Percentiles rank a stretch among this genome's conserved stretches.
Evolutionary conservation across 2,329 filamentous ascomycete species (phyloP).

Genomic region (Calonectria naviculata): DNA sequence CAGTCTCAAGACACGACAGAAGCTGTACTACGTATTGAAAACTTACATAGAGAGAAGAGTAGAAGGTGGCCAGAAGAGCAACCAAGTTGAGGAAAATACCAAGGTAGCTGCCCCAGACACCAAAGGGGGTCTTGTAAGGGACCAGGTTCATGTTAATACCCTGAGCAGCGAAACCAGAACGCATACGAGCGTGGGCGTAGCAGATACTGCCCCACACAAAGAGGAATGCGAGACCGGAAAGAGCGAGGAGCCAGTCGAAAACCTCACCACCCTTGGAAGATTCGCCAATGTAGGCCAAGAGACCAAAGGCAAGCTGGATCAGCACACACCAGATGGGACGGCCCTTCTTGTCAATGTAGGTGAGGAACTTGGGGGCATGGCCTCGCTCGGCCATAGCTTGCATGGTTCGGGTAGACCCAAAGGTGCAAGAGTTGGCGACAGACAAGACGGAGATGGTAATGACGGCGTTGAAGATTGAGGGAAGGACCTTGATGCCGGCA

Average conservation of each 20-base stretch:
- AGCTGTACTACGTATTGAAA: background rate
- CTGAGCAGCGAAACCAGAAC: slow-evolving; percentile 75
- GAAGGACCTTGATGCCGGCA: slow-evolving; percentile 82
- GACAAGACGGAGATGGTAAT: slow-evolving; percentile 92
- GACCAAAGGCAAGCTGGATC: slow-evolving; percentile 74
- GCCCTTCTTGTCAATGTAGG: slow-evolving; percentile 85
- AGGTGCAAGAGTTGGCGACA: slow-evolving; percentile 92
- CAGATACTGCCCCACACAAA: slow-evolving; percentile 90
- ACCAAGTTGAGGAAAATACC: slow-evolving; percentile 81
- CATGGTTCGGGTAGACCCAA: slow-evolving; percentile 90
- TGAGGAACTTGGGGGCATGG: slow-evolving; percentile 81
- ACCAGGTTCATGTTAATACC: slow-evolving; percentile 79
- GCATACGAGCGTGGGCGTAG: slow-evolving; percentile 90
- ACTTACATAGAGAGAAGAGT: slow-evolving; percentile 61
- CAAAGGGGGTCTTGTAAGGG: slow-evolving; percentile 83
- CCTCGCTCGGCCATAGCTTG: slow-evolving; percentile 89
- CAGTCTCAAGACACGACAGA: background rate
- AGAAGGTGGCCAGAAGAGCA: slow-evolving; percentile 88
- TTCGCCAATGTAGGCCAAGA: slow-evolving; percentile 82
- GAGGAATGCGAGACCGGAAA: slow-evolving; percentile 79
- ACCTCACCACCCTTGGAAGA: slow-evolving; percentile 69
- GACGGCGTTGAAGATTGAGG: slow-evolving; percentile 91
- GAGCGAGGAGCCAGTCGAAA: slow-evolving; percentile 83
- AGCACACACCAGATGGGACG: slow-evolving; percentile 81
- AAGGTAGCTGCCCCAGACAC: slow-evolving; percentile 83